Evolutionary conservation across 2,329 filamentous ascomycete genomes (phyloP).

Genomic region (Trichothecium sympodiale): DNA sequence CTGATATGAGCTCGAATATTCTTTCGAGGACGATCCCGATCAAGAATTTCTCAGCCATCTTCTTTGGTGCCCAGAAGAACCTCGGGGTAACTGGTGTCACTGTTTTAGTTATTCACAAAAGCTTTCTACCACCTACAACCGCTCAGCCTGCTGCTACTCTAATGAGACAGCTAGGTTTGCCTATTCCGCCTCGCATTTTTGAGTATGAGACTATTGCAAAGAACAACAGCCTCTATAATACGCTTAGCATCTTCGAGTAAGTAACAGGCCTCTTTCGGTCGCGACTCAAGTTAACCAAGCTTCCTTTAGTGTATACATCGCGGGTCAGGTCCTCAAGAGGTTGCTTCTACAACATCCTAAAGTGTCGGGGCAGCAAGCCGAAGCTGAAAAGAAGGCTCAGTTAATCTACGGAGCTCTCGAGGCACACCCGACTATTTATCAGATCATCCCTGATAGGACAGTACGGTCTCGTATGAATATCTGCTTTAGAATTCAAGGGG

Average conservation of each 20-base stretch:
- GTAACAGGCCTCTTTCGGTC: conserved; percentile 16
- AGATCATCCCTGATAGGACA: conserved; percentile 61
- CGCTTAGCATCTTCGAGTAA: conserved; percentile 79
- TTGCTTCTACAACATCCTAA: too few relatives aligned
- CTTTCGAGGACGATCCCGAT: conserved; percentile 70
- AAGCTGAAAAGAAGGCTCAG: conserved; percentile 64
- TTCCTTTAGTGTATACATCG: conserved; percentile 61
- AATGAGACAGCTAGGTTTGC: conserved; percentile 63
- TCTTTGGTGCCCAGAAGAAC: conserved; percentile 94
- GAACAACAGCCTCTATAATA: conserved; percentile 95
- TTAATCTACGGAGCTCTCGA: conserved; percentile 72
- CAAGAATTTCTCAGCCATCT: conserved; percentile 70
- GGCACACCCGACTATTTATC: conserved; percentile 60
- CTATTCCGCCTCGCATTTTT: conserved; percentile 68
- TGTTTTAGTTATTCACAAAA: conserved; percentile 75
- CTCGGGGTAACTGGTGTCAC: conserved; percentile 78
- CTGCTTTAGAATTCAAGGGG: conserved; percentile 65
- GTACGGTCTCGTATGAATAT: conserved; percentile 89
- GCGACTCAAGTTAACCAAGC: background rate
- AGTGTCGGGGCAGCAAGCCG: conserved; percentile 63
- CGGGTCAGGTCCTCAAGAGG: conserved; percentile 75
- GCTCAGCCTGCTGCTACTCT: conserved; percentile 57
- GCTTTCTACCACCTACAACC: conserved; percentile 56
- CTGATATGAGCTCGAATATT: conserved; percentile 93
- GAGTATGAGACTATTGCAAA: conserved; percentile 78